Percentiles rank a stretch among this genome's conserved stretches.
Conservation (phyloP, 225 moss, liverwort and hornwort species). For the Bryoerythrophyllum caledonicum region DNA sequence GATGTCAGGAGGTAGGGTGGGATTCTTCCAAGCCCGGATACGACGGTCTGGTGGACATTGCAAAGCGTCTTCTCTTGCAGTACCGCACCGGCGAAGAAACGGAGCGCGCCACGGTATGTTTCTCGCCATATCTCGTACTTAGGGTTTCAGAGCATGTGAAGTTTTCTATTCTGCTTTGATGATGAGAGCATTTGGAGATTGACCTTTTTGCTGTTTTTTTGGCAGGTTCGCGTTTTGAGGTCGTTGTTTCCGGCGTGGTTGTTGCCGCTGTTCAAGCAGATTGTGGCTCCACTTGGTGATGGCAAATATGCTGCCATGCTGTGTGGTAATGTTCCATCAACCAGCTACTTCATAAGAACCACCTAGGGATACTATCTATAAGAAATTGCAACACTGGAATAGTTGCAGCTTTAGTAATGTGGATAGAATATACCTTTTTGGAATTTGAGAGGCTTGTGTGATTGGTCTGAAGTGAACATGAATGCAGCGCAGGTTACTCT, state of each 20-base stretch:
- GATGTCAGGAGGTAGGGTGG: slow-evolving; percentile 88
- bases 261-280: slow-evolving; percentile 70
- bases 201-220: background rate
- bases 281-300: slow-evolving; percentile 72
- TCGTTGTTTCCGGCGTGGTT: slow-evolving; percentile 79
- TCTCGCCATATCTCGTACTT: background rate
- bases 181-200: background rate
- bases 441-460: background rate
- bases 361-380: background rate
- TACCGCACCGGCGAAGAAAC: slow-evolving; percentile 67
- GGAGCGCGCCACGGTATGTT: slow-evolving; percentile 72
- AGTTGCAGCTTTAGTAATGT: background rate
- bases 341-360: background rate
- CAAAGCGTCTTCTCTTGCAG: slow-evolving; percentile 71
- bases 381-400: background rate
- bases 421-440: background rate
- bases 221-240: slow-evolving; percentile 76
- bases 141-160: background rate
- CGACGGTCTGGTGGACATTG: slow-evolving; percentile 84
- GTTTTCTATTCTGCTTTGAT: background rate
- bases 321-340: slow-evolving; percentile 43
- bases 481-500: slow-evolving; percentile 83
- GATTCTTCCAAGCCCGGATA: slow-evolving; percentile 84
- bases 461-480: slow-evolving; percentile 14
- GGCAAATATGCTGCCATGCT: slow-evolving; percentile 79